Percentiles rank a stretch among this genome's conserved stretches.
phyloP scores from a whole-genome alignment of 805 yeast species.

The Candida wancherniae region DNA sequence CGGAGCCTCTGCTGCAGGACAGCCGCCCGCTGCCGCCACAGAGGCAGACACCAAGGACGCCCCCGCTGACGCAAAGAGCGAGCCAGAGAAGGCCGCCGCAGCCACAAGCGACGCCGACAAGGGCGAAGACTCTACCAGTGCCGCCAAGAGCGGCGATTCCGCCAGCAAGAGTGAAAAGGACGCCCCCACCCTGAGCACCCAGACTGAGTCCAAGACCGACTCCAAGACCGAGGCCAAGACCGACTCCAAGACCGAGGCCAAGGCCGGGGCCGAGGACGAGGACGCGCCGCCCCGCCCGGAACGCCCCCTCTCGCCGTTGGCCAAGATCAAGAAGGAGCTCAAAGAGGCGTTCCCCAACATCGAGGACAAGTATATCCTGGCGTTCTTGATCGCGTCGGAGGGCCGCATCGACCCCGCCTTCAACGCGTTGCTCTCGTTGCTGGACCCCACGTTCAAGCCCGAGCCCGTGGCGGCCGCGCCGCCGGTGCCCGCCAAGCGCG shows the following conservation, averaged over 20 bases:
- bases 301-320: conserved; percentile 60
- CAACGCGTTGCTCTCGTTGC: conserved; percentile 74
- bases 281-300: conserved; percentile 37
- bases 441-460: conserved; percentile 64
- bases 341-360: conserved; percentile 81
- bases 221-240: background rate
- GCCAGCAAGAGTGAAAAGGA: too few species aligned
- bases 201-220: too few species aligned
- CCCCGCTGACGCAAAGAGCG: conserved; percentile 2
- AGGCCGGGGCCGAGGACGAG: conserved; percentile 5
- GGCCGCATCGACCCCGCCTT: conserved; percentile 83
- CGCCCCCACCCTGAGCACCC: too few species aligned
- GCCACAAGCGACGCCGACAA: too few species aligned
- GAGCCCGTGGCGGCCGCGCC: conserved; percentile 33
- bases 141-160: background rate
- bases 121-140: too few species aligned
- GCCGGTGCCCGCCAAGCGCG: conserved; percentile 3
- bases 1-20: too few species aligned
- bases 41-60: conserved; percentile 2
- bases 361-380: conserved; percentile 66
- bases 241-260: background rate
- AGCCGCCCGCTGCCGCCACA: background rate
- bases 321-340: conserved; percentile 53
- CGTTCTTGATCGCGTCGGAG: conserved; percentile 79
- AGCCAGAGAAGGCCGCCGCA: background rate